These are phyloP conservation scores for Exophiala oligosperma DNA, from an alignment of 2,329 filamentous ascomycete species.

Conservation along the genomic window DNA sequence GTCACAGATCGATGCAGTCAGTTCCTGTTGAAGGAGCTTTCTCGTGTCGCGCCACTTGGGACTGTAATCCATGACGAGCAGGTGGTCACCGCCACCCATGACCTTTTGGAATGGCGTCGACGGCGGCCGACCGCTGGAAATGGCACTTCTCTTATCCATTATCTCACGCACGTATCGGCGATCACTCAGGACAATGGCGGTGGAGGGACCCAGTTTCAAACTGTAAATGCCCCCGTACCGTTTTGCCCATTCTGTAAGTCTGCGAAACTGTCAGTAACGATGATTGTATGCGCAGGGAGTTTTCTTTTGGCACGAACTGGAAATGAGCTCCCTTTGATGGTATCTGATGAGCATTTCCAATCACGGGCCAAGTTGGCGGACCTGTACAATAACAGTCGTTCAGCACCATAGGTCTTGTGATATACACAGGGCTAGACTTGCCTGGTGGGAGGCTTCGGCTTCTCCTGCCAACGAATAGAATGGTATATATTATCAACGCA, in stretches of 20 bases:
- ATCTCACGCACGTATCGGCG: slow-evolving; percentile 43
- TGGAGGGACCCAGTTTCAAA: slow-evolving; percentile 45
- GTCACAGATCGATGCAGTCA: slow-evolving; percentile 45
- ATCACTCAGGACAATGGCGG: slow-evolving; percentile 44
- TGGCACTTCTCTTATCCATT: slow-evolving; percentile 46
- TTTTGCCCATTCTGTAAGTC: slow-evolving; percentile 47
- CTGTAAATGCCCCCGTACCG: slow-evolving; percentile 47
- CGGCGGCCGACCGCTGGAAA: slow-evolving; percentile 46
- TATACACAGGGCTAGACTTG: too few species aligned
- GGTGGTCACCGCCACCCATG: slow-evolving; percentile 49
- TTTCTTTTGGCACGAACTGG: slow-evolving; percentile 31
- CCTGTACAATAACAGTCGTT: background rate
- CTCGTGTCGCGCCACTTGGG: slow-evolving; percentile 48
- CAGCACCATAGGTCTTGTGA: too few species aligned
- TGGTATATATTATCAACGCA: background rate
- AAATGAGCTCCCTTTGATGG: slow-evolving; percentile 35
- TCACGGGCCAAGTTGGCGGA: slow-evolving; percentile 1
- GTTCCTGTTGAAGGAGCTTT: slow-evolving; percentile 47
- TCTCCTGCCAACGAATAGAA: background rate
- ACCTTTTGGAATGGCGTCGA: slow-evolving; percentile 45
- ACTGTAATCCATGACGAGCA: slow-evolving; percentile 50
- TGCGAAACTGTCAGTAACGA: slow-evolving; percentile 30
- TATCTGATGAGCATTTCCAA: slow-evolving; percentile 45
- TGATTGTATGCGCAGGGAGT: slow-evolving; percentile 29
- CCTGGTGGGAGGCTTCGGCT: background rate